A percentile compares a stretch with the other conserved stretches of the same genome.
These are phyloP conservation scores for Ambispora gerdemannii DNA, from an alignment of 192 early-diverging fungal genomes.

Conservation along the genomic window DNA sequence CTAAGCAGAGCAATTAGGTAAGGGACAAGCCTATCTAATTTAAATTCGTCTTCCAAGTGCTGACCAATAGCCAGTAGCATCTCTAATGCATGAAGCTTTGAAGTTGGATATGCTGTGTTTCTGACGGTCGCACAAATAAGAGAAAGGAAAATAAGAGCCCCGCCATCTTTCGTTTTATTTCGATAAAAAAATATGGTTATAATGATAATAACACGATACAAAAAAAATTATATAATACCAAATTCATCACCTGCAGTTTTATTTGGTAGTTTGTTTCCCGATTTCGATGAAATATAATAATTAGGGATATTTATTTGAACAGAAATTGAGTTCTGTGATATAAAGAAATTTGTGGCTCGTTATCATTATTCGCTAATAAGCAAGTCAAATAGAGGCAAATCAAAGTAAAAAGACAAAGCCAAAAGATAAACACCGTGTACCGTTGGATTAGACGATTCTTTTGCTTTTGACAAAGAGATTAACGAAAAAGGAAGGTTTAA, in stretches of 20 bases:
- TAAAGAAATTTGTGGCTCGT: neutral
- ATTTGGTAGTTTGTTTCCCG: slow-evolving; percentile 5
- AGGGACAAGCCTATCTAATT: slow-evolving; percentile 75
- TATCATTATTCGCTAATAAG: neutral
- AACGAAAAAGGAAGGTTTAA: no score
- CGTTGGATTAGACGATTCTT: neutral
- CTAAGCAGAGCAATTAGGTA: slow-evolving; percentile 65
- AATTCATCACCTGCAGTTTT: slow-evolving; percentile 12
- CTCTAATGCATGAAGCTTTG: slow-evolving; percentile 70
- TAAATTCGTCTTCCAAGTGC: slow-evolving; percentile 66
- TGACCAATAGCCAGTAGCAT: slow-evolving; percentile 65
- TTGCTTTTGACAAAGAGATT: no score
- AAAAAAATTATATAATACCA: neutral
- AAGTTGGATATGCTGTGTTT: slow-evolving; percentile 67
- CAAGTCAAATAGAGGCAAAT: no score
- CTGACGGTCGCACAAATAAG: slow-evolving; percentile 67
- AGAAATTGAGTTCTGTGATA: neutral
- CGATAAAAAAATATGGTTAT: neutral
- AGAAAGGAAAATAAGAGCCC: slow-evolving; percentile 64
- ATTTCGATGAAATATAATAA: slow-evolving; percentile 18
- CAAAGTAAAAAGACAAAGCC: neutral
- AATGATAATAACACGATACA: neutral
- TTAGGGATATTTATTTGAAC: slow-evolving; percentile 31
- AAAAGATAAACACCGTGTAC: neutral
- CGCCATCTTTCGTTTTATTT: slow-evolving; percentile 53